Evolutionary conservation across 2,329 filamentous ascomycete species (phyloP), one percentile per base, ranked within the genome.

Genomic region (Talaromyces sp.): DNA sequence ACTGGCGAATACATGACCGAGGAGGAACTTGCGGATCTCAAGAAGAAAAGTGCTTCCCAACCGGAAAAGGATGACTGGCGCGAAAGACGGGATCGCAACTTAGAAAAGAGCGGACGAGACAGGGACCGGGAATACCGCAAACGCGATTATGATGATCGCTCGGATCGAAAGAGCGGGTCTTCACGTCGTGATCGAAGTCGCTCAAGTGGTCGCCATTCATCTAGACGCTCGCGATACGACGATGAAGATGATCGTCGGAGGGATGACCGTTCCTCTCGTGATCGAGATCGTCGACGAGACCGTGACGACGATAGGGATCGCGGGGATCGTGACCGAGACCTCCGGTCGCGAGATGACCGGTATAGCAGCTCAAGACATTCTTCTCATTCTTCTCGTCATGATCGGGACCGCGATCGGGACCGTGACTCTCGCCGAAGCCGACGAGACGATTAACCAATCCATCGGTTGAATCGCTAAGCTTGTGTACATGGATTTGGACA

Each of bases 1-100:
- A 88, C 85, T 0, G 85, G 85, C 11, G 82, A 86, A 71, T 74
- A 79, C 47, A 76, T 86, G 33, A 85, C 82, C 0, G 83, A 87
- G 67, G 82, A 86, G 51, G 85, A 87, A 62, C 70, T 86, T 14
- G 77, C 82, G 60, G 70, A 70, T 52, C 71, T 78, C 57, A 70
- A 80, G 43, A 80, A 82, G 63, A 73, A 77, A 37, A 72, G 44
- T 8, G 39, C 79, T 52, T 78, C 68, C 16, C 75, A 77, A 55
- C 72, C 75, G 35, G 71, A 71, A 30, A 70, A 76, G 46, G 72
- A 72, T n/a, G 70, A 77, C 45, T 77, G 75, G 74, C 72, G 72
- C 56, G 73, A 78, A 46, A 68, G 75, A 60, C 66, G 75, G 51
- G 72, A 79, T 64, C 69, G 70, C 46, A 77, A 77, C 52, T 59